These are phyloP conservation scores for Aegilops umbellulata DNA, from an alignment of 176 grass and related monocot species.

Conservation along the genomic window DNA sequence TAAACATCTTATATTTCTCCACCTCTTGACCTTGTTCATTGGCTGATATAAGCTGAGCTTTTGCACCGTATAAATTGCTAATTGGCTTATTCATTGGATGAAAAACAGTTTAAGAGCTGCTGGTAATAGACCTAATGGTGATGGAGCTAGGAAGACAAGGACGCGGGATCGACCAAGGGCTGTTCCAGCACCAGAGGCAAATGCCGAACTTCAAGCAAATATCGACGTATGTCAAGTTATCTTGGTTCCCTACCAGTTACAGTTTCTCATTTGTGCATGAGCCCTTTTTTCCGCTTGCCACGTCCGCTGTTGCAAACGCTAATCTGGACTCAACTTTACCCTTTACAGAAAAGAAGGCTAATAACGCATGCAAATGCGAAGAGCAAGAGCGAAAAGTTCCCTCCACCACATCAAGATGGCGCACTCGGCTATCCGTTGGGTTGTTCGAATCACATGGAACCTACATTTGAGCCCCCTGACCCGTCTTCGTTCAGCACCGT, in stretches of 20 bases:
- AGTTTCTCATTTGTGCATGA: background rate
- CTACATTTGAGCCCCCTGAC: conserved; percentile 59
- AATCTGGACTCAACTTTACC: background rate
- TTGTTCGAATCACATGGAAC: conserved; percentile 76
- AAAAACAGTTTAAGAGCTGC: conserved; percentile 60
- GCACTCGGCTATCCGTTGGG: conserved; percentile 70
- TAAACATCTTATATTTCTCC: conserved; percentile 20
- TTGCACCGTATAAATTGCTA: background rate
- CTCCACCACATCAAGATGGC: conserved; percentile 83
- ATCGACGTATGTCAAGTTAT: conserved; percentile 62
- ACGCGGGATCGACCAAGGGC: conserved; percentile 68
- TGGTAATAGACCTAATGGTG: conserved; percentile 63
- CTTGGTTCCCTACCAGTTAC: conserved; percentile 2
- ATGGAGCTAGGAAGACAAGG: conserved; percentile 69
- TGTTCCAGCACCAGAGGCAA: conserved; percentile 80
- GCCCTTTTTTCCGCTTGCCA: background rate
- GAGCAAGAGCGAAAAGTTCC: conserved; percentile 94
- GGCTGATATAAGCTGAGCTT: conserved; percentile 8
- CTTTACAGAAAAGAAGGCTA: conserved; percentile 67
- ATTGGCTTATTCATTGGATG: conserved; percentile 24
- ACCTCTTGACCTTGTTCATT: background rate
- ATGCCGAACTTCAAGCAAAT: conserved; percentile 87
- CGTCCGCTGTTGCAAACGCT: background rate
- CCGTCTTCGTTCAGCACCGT: conserved; percentile 76
- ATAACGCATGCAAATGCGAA: conserved; percentile 88